These are phyloP conservation scores for Rhododendron kiyosumense DNA, from an alignment of 148 eudicot genomes.

Conservation along the genomic window DNA sequence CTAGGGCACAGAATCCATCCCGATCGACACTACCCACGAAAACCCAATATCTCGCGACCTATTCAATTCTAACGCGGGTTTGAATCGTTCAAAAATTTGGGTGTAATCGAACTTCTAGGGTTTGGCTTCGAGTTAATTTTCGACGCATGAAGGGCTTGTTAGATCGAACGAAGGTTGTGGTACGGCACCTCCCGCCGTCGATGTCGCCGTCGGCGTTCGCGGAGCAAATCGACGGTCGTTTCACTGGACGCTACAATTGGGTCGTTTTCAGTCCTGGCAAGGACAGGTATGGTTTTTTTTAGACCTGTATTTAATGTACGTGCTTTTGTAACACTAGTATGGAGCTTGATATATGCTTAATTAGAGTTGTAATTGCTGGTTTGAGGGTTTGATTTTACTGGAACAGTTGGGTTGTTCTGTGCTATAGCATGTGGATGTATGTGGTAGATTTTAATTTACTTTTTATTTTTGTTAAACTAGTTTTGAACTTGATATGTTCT, in stretches of 20 bases:
- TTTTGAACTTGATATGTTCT: background rate
- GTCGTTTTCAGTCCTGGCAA: slow-evolving; percentile 38
- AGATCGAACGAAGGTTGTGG: slow-evolving; percentile 53
- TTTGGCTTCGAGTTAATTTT: slow-evolving; percentile 6
- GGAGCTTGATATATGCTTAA: background rate
- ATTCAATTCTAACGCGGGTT: slow-evolving; percentile 4
- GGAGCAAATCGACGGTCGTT: slow-evolving; percentile 43
- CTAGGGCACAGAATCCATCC: slow-evolving; percentile 17
- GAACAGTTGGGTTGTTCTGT: background rate
- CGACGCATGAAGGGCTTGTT: slow-evolving; percentile 38
- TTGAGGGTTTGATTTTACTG: background rate
- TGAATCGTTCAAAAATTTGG: background rate
- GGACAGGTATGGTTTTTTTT: slow-evolving; percentile 26
- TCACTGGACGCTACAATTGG: slow-evolving; percentile 38
- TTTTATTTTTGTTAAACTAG: background rate
- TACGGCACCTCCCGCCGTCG: slow-evolving; percentile 50
- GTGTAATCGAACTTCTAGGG: slow-evolving; percentile 13
- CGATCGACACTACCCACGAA: background rate
- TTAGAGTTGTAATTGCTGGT: background rate
- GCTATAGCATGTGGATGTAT: background rate
- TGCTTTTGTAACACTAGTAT: background rate
- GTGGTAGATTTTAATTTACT: background rate
- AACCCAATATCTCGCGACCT: slow-evolving; percentile 7
- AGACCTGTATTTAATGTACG: background rate
- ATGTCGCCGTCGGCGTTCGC: slow-evolving; percentile 32